These are phyloP conservation scores for Raddia guianensis DNA, from an alignment of 176 grass and related monocot species.

Conservation along the genomic window DNA sequence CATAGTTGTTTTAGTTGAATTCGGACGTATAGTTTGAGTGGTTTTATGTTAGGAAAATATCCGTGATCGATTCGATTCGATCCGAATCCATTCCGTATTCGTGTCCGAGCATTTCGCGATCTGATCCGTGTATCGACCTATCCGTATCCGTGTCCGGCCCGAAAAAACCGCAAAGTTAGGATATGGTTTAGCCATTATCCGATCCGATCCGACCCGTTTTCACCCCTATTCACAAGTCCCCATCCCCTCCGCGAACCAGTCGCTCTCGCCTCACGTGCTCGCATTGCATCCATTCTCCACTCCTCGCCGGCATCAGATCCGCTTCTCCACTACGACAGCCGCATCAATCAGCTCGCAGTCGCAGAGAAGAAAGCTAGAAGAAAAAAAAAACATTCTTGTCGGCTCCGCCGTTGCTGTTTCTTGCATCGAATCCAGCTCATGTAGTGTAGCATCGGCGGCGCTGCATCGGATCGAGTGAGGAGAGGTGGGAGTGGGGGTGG, in stretches of 20 bases:
- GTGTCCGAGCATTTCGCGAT: too few relatives aligned
- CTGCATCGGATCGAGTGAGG: not conserved
- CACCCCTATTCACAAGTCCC: too few relatives aligned
- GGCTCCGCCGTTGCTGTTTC: not conserved
- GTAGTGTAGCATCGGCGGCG: not conserved
- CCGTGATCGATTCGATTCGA: too few relatives aligned
- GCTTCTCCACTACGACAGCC: not conserved
- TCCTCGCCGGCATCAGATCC: not conserved
- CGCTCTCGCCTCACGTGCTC: not conserved
- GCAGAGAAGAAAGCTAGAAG: not conserved
- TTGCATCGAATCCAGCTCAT: slow-evolving; percentile 8
- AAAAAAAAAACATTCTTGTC: not conserved
- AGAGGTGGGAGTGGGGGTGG: not conserved
- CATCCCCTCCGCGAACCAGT: not conserved
- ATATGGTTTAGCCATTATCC: too few relatives aligned
- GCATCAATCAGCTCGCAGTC: not conserved
- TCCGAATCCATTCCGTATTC: too few relatives aligned
- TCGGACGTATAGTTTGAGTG: too few relatives aligned
- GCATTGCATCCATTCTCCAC: slow-evolving; percentile 20
- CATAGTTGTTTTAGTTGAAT: too few relatives aligned
- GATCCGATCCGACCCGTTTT: too few relatives aligned
- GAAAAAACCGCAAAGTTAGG: too few relatives aligned
- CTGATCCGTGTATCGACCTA: too few relatives aligned
- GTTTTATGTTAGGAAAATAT: too few relatives aligned
- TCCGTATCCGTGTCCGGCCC: too few relatives aligned